Percentiles rank a stretch among this genome's conserved stretches.
phyloP scores from a whole-genome alignment of 371 early-diverging fungal species.

The Mucor racemosus region DNA sequence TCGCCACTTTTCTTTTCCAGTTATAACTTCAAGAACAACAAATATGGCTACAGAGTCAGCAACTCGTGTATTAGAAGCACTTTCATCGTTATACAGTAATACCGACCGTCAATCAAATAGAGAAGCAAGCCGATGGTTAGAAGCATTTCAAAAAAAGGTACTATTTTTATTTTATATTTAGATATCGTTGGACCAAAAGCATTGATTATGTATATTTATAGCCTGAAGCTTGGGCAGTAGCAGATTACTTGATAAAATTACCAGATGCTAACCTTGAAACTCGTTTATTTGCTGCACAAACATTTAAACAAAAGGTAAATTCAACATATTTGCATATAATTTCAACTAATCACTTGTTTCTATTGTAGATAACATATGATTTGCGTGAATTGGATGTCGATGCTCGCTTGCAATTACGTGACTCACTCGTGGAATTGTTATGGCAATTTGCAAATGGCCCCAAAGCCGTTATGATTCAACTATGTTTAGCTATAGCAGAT shows the following conservation, averaged over 20 bases:
- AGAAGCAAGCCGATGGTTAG: constrained; percentile 84
- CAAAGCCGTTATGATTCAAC: constrained; percentile 74
- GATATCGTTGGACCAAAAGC: not conserved
- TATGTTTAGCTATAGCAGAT: constrained; percentile 86
- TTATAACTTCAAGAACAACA: not conserved
- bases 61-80: constrained; percentile 29
- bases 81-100: constrained; percentile 37
- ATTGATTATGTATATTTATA: constrained; percentile 23
- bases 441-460: constrained; percentile 55
- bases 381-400: constrained; percentile 72
- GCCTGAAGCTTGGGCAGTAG: constrained; percentile 87
- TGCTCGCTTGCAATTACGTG: constrained; percentile 74
- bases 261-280: constrained; percentile 63
- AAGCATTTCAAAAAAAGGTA: constrained; percentile 90
- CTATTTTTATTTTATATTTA: not conserved
- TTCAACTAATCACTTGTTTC: not conserved
- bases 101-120: constrained; percentile 49
- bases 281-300: constrained; percentile 92
- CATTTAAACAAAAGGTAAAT: constrained; percentile 86
- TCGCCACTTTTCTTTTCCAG: not conserved
- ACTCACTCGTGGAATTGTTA: constrained; percentile 75
- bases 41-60: constrained; percentile 23
- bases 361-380: constrained; percentile 75
- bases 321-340: not conserved
- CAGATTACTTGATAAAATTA: constrained; percentile 73